A percentile compares a stretch with the other conserved stretches of the same genome.
phyloP scores from a whole-genome alignment of 176 grass and related monocot species.

The Tuctoria greenei region DNA sequence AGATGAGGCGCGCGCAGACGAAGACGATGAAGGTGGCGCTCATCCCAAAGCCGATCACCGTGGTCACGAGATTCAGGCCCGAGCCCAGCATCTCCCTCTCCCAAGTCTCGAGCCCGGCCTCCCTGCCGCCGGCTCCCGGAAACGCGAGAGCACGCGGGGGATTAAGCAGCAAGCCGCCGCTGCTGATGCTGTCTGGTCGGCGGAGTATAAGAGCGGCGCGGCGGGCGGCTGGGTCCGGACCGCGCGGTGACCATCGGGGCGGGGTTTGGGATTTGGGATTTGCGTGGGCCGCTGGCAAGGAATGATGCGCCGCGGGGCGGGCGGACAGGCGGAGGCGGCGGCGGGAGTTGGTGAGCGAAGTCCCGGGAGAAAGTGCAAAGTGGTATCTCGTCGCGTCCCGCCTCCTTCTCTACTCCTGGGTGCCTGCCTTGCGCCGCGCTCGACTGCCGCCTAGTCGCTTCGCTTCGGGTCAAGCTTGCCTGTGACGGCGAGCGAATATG shows the following conservation, averaged over 20 bases:
- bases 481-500: slow-evolving; percentile 17
- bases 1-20: slow-evolving; percentile 88
- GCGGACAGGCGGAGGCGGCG: neutral
- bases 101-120: neutral
- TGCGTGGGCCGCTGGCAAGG: slow-evolving; percentile 59
- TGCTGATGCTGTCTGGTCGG: slow-evolving; percentile 13
- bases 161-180: slow-evolving; percentile 18
- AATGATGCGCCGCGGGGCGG: slow-evolving; percentile 38
- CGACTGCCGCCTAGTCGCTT: neutral
- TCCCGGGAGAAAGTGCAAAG: slow-evolving; percentile 1
- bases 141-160: neutral
- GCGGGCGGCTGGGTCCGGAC: slow-evolving; percentile 31
- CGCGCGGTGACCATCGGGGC: slow-evolving; percentile 48
- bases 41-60: slow-evolving; percentile 96
- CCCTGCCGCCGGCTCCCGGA: neutral
- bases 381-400: slow-evolving; percentile 21
- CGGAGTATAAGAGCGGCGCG: slow-evolving; percentile 55
- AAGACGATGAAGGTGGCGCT: slow-evolving; percentile 97
- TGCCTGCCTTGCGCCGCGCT: slow-evolving; percentile 31
- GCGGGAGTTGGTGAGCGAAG: slow-evolving; percentile 35
- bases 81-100: slow-evolving; percentile 65
- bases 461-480: neutral
- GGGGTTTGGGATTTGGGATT: slow-evolving; percentile 67
- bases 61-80: slow-evolving; percentile 90
- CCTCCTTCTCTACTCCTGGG: neutral